Percentiles rank a stretch among this genome's conserved stretches.
Conservation (phyloP, 116 monocot species). For the Phalaenopsis hybrid region DNA sequence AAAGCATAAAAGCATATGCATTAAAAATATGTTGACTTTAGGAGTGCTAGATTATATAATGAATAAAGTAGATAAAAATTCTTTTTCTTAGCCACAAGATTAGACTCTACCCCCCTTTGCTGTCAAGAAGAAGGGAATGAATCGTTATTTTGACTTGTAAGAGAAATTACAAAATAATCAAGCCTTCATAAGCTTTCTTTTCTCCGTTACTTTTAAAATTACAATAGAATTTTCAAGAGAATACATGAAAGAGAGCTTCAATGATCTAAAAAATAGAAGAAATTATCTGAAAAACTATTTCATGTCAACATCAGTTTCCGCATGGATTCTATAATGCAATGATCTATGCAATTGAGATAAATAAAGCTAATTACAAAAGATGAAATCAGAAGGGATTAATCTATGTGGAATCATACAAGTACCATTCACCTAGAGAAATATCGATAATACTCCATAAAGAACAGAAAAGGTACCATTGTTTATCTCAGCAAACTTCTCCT, state of each 20-base stretch:
- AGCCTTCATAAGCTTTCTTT: not conserved
- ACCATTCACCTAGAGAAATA: not conserved
- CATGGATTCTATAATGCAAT: not conserved
- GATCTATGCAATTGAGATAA: not conserved
- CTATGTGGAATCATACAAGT: not conserved
- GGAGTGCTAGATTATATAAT: too few species aligned
- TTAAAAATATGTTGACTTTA: not conserved
- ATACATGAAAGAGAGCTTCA: slow-evolving; percentile 5
- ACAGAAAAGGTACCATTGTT: slow-evolving; percentile 63
- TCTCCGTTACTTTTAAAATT: not conserved
- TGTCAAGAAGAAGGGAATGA: not conserved
- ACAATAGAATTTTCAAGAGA: not conserved
- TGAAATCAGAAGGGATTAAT: not conserved
- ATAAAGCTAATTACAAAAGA: not conserved
- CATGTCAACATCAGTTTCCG: not conserved
- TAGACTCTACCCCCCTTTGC: not conserved
- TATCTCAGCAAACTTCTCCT: slow-evolving; percentile 90
- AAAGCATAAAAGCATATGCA: not conserved
- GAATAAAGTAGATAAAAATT: not conserved
- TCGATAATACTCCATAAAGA: not conserved
- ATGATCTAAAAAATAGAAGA: too few species aligned
- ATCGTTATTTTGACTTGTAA: not conserved
- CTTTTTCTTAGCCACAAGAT: not conserved
- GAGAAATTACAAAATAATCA: not conserved
- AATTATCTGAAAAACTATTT: too few species aligned